Conservation (phyloP, 2,329 filamentous ascomycete genomes). For the Penicillium sp. region DNA sequence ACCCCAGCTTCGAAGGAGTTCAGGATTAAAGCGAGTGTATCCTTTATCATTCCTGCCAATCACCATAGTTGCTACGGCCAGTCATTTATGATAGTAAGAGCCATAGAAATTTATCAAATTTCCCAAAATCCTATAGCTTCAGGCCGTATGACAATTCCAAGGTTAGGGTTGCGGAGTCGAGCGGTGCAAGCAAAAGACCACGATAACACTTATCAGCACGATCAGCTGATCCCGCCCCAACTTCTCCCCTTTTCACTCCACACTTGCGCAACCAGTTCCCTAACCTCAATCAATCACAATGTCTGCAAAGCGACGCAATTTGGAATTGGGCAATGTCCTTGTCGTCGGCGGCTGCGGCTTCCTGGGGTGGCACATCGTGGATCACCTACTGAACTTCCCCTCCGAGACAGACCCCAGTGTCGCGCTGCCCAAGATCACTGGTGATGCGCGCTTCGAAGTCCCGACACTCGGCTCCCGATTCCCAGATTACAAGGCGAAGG, state of each 20-base stretch:
- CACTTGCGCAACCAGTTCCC: neutral
- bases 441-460: slow-evolving; percentile 38
- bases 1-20: neutral
- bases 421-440: slow-evolving; percentile 36
- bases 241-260: slow-evolving; percentile 20
- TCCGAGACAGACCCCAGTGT: slow-evolving; percentile 44
- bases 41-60: neutral
- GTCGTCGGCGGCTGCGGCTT: slow-evolving; percentile 84
- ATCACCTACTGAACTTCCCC: slow-evolving; percentile 65
- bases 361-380: slow-evolving; percentile 78
- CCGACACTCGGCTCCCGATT: slow-evolving; percentile 41
- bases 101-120: neutral
- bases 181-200: neutral
- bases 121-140: neutral
- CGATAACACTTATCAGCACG: slow-evolving; percentile 16
- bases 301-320: slow-evolving; percentile 32
- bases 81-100: neutral
- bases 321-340: slow-evolving; percentile 66
- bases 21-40: neutral
- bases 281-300: slow-evolving; percentile 19
- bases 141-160: neutral
- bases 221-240: slow-evolving; percentile 17
- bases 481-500: slow-evolving; percentile 48
- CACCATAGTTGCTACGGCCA: neutral
- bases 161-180: no score